phyloP scores from a whole-genome alignment of 2,329 filamentous ascomycete genomes.

The Colletotrichum sp. region DNA sequence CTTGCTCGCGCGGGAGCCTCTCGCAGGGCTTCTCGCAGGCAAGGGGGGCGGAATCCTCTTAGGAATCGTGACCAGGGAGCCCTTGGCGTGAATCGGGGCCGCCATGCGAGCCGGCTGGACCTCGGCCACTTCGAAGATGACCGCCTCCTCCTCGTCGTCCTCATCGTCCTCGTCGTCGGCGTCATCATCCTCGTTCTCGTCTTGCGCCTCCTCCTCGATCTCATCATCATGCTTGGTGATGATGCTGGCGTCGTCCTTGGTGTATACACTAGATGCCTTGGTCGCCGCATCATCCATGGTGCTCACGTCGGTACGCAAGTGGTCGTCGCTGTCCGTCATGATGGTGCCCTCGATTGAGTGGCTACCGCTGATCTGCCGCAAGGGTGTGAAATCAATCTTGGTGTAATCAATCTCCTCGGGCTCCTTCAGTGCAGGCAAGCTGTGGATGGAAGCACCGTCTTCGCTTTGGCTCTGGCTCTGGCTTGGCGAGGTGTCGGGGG shows the following conservation, averaged over 20 bases:
- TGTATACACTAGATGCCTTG: slow-evolving; percentile 30
- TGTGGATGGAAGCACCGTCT: slow-evolving; percentile 51
- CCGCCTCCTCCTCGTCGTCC: slow-evolving; percentile 65
- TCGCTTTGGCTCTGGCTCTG: slow-evolving; percentile 60
- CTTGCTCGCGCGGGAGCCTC: slow-evolving; percentile 58
- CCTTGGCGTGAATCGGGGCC: slow-evolving; percentile 73
- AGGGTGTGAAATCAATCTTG: slow-evolving; percentile 58
- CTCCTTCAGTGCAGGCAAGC: slow-evolving; percentile 44
- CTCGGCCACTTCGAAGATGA: slow-evolving; percentile 72
- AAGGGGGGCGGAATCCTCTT: slow-evolving; percentile 81
- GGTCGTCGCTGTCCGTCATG: slow-evolving; percentile 21
- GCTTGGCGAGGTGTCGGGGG: slow-evolving; percentile 59
- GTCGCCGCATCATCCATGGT: slow-evolving; percentile 28
- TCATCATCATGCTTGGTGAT: neutral
- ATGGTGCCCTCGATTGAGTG: slow-evolving; percentile 36
- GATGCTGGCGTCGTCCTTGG: slow-evolving; percentile 20
- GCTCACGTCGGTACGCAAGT: slow-evolving; percentile 25
- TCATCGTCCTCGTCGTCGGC: slow-evolving; percentile 54
- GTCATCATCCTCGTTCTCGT: slow-evolving; percentile 36
- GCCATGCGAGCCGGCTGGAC: slow-evolving; percentile 62
- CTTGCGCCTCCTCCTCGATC: slow-evolving; percentile 24
- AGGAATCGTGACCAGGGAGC: slow-evolving; percentile 83
- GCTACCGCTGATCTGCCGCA: slow-evolving; percentile 50
- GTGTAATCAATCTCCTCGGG: slow-evolving; percentile 65
- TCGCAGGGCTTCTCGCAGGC: slow-evolving; percentile 76